Conservation (phyloP, 2,329 filamentous ascomycete genomes). For the Pezicula carpinea region DNA sequence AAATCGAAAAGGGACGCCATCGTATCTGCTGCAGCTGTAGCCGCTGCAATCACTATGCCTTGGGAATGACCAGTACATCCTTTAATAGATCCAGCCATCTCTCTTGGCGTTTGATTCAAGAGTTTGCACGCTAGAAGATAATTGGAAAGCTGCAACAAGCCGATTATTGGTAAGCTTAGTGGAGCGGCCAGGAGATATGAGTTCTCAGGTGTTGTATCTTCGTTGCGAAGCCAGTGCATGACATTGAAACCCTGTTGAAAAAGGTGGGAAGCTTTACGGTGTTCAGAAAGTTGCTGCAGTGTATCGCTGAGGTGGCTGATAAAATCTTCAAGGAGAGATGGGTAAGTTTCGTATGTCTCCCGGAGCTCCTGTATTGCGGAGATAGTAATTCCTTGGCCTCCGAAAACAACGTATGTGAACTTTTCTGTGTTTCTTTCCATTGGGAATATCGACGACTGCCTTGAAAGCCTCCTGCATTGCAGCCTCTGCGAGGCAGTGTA, state of each 20-base stretch:
- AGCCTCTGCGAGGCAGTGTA: too few species aligned
- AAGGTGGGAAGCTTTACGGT: not conserved
- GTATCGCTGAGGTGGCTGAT: not conserved
- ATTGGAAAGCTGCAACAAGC: slow-evolving; percentile 87
- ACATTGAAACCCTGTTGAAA: not conserved
- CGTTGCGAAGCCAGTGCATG: not conserved
- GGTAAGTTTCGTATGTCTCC: not conserved
- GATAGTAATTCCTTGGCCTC: not conserved
- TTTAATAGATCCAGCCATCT: not conserved
- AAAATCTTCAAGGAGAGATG: not conserved
- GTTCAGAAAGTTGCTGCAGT: not conserved
- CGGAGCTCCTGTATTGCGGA: not conserved
- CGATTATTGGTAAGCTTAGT: slow-evolving; percentile 90
- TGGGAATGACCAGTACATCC: slow-evolving; percentile 86
- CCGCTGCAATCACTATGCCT: slow-evolving; percentile 85
- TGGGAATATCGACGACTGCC: not conserved
- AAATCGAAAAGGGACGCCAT: slow-evolving; percentile 86
- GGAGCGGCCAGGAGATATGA: slow-evolving; percentile 70
- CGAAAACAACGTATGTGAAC: not conserved
- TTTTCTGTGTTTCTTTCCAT: not conserved
- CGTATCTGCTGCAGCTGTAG: slow-evolving; percentile 78
- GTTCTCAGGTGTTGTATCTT: not conserved
- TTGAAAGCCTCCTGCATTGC: too few species aligned
- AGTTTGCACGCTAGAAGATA: slow-evolving; percentile 90
- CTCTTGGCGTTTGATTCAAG: slow-evolving; percentile 56